Evolutionary conservation across 2,329 filamentous ascomycete genomes (phyloP), one percentile per base, ranked within the genome.

Genomic region (Trichoderma atroviride): DNA sequence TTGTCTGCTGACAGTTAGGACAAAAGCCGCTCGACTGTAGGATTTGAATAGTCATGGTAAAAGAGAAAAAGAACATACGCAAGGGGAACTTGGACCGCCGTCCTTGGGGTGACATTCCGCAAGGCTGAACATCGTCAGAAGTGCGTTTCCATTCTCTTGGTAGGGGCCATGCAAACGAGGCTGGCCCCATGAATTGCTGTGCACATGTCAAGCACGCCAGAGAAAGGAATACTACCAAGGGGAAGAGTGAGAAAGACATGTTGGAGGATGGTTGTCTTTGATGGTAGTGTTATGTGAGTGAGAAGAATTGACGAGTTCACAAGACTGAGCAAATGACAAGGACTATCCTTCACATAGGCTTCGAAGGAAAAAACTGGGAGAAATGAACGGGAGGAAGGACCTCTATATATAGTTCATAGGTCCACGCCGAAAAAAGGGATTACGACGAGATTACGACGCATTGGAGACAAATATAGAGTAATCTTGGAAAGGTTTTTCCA

Each of bases 111-210:
- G 74, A 76, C 24, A 75, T 86, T 65, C 86, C 86, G 73, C 86
- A 88, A 0, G 86, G 86, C 2, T 82, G 79, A 14, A 75, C 83
- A 73, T 87, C 87, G 73, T 88, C 86, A 56, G 81, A 76, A 27
- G 79, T 78, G 37, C 79, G 82, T 55, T 79, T 79, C 85, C 85
- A 88, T 58, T 77, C 76, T 40, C 86, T 81, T 74, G 87, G 84
- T 13, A 79, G 75, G 3, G 86, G 86, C 86, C 86, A 88, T 74
- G 87, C 77, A 74, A 88, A 86, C 10, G 82, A 83, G 29, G 84
- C 84, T 11, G 85, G 85, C 16, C 85, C 85, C 69, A 73, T 73
- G 33, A 70, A 11, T 16, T 57, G 40, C n/a, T 37, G 55, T 22
- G 57, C 66, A 19, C 5, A 22, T 6, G 33, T 24, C 19, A 50